phyloP scores from a whole-genome alignment of 805 yeast genomes.

The Tetrapisispora nanseiensis region DNA sequence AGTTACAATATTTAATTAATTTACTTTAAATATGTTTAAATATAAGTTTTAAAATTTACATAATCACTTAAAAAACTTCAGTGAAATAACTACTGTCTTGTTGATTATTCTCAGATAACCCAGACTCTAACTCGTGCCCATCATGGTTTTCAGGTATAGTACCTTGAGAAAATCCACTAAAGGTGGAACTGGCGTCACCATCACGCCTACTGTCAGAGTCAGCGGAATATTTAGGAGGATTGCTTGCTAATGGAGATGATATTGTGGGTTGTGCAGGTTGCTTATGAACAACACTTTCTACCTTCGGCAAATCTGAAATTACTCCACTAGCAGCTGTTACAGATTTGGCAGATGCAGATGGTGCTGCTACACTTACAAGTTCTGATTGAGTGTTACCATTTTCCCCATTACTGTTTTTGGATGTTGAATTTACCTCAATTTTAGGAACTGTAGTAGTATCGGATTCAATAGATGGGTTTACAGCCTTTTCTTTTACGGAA shows the following conservation, averaged over 20 bases:
- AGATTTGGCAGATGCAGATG: constrained; percentile 16
- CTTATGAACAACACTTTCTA: not conserved
- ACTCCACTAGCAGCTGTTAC: constrained; percentile 15
- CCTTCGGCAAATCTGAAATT: not conserved
- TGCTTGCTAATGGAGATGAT: not conserved
- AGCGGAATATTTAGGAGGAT: constrained; percentile 1
- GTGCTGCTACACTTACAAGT: constrained; percentile 2
- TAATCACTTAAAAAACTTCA: constrained; percentile 16
- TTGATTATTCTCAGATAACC: constrained; percentile 5
- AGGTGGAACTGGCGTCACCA: constrained; percentile 11
- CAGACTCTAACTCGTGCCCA: constrained; percentile 3
- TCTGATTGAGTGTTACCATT: not conserved
- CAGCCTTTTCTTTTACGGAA: not conserved
- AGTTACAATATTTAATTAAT: not conserved
- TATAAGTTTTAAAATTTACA: not conserved
- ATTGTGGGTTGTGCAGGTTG: not conserved
- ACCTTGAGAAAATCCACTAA: constrained; percentile 26
- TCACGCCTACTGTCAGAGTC: constrained; percentile 4
- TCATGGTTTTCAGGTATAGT: constrained; percentile 11
- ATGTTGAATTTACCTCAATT: constrained; percentile 3
- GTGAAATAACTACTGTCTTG: constrained; percentile 18
- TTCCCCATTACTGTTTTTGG: not conserved
- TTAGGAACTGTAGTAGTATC: constrained; percentile 5
- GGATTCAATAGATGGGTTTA: not conserved
- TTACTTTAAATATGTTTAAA: not conserved